A percentile compares a stretch with the other conserved stretches of the same genome.
Evolutionary conservation across 2,329 filamentous ascomycete species (phyloP).

Genomic region (Colletotrichum aenigma): DNA sequence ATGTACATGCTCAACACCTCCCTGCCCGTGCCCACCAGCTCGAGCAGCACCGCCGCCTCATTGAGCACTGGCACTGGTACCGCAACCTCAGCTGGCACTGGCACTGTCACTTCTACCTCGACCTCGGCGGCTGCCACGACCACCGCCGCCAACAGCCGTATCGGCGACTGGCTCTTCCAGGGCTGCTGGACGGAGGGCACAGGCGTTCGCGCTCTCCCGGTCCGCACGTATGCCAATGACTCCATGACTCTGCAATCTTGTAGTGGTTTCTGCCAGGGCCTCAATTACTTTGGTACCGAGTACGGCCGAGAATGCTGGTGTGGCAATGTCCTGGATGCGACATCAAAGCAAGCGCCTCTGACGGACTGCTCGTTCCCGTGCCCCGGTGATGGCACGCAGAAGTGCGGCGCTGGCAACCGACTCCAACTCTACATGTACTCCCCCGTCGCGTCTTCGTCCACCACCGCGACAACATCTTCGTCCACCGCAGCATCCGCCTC

Average conservation of each 20-base stretch:
- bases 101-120: not conserved
- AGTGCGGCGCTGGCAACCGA: constrained; percentile 37
- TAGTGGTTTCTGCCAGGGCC: constrained; percentile 31
- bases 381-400: constrained; percentile 32
- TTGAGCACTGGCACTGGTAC: not conserved
- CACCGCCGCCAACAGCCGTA: constrained; percentile 18
- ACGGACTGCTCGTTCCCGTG: constrained; percentile 39
- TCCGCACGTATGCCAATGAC: constrained; percentile 31
- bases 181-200: constrained; percentile 42
- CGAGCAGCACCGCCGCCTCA: not conserved
- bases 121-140: not conserved
- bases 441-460: not conserved
- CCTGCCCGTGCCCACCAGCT: not conserved
- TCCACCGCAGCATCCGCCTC: not conserved
- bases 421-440: constrained; percentile 36
- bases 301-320: constrained; percentile 45
- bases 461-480: not conserved
- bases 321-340: constrained; percentile 33
- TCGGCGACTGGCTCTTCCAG: constrained; percentile 34
- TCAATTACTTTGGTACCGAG: constrained; percentile 35
- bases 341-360: constrained; percentile 27
- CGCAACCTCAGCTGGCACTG: not conserved
- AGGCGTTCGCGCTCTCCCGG: constrained; percentile 32
- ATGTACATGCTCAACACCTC: not conserved
- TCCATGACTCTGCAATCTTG: constrained; percentile 39